Evolutionary conservation across 371 early-diverging fungal genomes (phyloP), one percentile per base, ranked within the genome.

Genomic region (Rhizopus stolonifer): DNA sequence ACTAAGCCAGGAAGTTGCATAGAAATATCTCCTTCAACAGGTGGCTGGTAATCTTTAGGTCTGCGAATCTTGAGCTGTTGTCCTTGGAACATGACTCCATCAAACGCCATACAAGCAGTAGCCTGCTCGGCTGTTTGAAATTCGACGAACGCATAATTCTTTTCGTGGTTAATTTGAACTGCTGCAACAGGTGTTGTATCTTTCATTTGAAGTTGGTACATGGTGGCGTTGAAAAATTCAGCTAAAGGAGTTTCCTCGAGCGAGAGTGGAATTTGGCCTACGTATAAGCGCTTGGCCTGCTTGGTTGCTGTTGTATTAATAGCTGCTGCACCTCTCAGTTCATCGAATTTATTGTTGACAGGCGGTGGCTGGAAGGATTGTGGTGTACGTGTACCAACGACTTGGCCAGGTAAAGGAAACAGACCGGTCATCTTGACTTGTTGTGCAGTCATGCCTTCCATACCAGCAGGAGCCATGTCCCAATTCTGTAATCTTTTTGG

Each of bases 121-220:
- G 95, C 94, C 74, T 95, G 93, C 43, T 95, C 93, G 4, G 91
- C 81, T 9, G 58, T 54, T 26, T 63, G 47, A 11, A 63, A 63
- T 76, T 96, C 96, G 19, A 94, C 87, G 71, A 96, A 96, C 4
- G 96, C 95, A 70, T 93, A 96, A 61, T 90, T 91, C 71, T 93
- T 92, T 13, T 94, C 96, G 32, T 84, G 84, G 66, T 95, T 95
- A 57, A 96, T 89, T 59, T 93, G 91, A 11, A 90, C 88, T 19
- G 86, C 76, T 19, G 87, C 67, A 15, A 93, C 92, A 0, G 90
- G 83, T 26, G 82, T 57, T 23, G 82, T 84, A 26, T 79, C 77
- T 0, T 77, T 64, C 19, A 85, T 60, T 49, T 81, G 80, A 56
- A 87, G 72, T 62, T 88, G 80, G 32, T 81, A 70, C 91, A 96